A percentile compares a stretch with the other conserved stretches of the same genome.
phyloP scores from a whole-genome alignment of 2,329 filamentous ascomycete species.

The Dothistroma pini region DNA sequence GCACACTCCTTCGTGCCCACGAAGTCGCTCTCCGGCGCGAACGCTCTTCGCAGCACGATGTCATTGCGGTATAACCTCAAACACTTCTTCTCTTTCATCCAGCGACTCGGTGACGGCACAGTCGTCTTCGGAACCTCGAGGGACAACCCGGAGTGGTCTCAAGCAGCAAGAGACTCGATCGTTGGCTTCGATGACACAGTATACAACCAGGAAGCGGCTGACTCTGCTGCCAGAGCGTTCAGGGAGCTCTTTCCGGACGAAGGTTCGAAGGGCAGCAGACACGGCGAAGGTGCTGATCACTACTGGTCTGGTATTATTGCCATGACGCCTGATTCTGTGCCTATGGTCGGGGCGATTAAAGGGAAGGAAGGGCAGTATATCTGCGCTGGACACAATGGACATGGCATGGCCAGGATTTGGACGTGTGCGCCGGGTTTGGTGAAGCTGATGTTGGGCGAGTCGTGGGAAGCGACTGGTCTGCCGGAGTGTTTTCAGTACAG shows the following conservation, averaged over 20 bases:
- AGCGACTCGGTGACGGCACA: conserved; percentile 43
- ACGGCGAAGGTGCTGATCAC: conserved; percentile 46
- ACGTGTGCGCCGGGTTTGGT: conserved; percentile 45
- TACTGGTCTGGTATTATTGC: conserved; percentile 49
- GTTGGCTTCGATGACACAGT: conserved; percentile 40
- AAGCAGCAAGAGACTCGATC: conserved; percentile 21
- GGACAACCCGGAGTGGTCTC: conserved; percentile 37
- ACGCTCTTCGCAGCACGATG: conserved; percentile 40
- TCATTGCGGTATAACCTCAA: conserved; percentile 46
- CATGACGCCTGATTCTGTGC: conserved; percentile 46
- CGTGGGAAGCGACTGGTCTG: conserved; percentile 22
- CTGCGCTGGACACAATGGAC: conserved; percentile 51
- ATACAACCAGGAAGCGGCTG: conserved; percentile 41
- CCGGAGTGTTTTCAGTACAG: conserved; percentile 26
- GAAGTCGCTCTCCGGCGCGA: conserved; percentile 35
- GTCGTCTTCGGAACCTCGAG: conserved; percentile 44
- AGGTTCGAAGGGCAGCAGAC: conserved; percentile 19
- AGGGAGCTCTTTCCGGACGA: conserved; percentile 35
- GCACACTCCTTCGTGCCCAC: conserved; percentile 45
- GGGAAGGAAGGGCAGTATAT: conserved; percentile 45
- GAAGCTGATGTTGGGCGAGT: conserved; percentile 38
- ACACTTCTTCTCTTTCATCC: conserved; percentile 51
- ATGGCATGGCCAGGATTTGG: conserved; percentile 49
- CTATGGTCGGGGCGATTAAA: conserved; percentile 45
- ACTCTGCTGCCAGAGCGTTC: conserved; percentile 39